Evolutionary conservation across 305 asterid genomes (phyloP), one percentile per base, ranked within the genome.

Genomic region (Withania somnifera): DNA sequence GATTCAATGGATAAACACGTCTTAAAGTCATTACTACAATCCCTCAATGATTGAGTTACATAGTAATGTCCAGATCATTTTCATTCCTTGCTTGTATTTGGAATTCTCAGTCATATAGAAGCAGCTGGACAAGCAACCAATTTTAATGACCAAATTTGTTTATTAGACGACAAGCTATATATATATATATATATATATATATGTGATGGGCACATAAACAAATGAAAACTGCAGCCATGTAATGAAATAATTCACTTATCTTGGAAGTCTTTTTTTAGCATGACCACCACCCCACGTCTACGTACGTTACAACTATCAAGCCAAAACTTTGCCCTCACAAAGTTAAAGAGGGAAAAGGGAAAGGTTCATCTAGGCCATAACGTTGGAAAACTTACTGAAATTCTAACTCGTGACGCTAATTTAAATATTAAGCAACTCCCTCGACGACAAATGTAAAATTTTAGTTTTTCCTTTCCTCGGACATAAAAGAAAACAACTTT

Each of bases 11-110:
- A 60, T 60, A 60, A 9, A 20, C 28, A 56, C 8, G 28, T 20
- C 28, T 4, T 26, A 60, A 60, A 60, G 38, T 24, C 38, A 60
- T 26, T 13, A 19, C 40, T n/a, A 61, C 9, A 5, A 13, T 73
- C 24, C 40, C 24, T 15, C 22, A 75, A 50, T 50, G 61, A 28
- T 75, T 75, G 61, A 28, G 42, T 38, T 69, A 13, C 73, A 17
- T 56, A 34, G 66, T 57, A 69, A 80, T 67, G 78, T 76, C 88
- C 79, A 80, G 78, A 83, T 84, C 89, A 82, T 57, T 34, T 17
- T 14, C 52, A 51, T 52, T 68, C 60, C 40, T 86, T 86, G 82
- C 79, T 80, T 86, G 38, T 54, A 36, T 52, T 11, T 53, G 63
- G 57, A 60, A 19, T 10, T 64, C 20, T 30, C 45, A 38, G 30